Evolutionary conservation across 2,329 filamentous ascomycete genomes (phyloP).

Genomic region (Sclerotinia sclerotiorum): DNA sequence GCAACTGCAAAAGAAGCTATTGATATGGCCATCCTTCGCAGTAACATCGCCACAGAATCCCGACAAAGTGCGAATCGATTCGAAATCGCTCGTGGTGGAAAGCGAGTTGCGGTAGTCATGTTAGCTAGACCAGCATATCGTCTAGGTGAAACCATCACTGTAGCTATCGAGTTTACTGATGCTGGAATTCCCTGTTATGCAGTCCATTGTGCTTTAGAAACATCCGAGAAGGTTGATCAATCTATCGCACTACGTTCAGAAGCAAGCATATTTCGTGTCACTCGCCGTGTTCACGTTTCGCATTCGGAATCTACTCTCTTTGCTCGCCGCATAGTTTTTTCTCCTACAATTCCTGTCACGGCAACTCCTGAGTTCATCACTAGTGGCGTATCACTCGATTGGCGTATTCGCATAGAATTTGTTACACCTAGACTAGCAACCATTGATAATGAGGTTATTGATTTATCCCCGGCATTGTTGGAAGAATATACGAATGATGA

Average conservation of each 20-base stretch:
- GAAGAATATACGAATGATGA: constrained; percentile 80
- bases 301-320: constrained; percentile 82
- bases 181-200: constrained; percentile 82
- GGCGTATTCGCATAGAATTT: constrained; percentile 90
- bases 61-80: constrained; percentile 88
- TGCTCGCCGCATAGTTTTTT: constrained; percentile 75
- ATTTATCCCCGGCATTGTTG: constrained; percentile 52
- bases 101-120: constrained; percentile 85
- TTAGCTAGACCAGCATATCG: constrained; percentile 85
- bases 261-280: constrained; percentile 82
- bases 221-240: constrained; percentile 77
- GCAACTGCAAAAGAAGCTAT: constrained; percentile 79
- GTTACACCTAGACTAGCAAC: constrained; percentile 65
- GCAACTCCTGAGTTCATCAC: constrained; percentile 93
- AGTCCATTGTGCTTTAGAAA: constrained; percentile 81
- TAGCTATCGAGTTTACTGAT: constrained; percentile 78
- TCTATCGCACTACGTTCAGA: constrained; percentile 80
- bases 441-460: constrained; percentile 41
- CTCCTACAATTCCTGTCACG: constrained; percentile 75
- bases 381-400: constrained; percentile 80
- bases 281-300: constrained; percentile 75
- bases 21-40: constrained; percentile 84
- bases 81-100: constrained; percentile 90
- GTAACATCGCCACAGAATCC: constrained; percentile 65
- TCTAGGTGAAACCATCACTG: constrained; percentile 81